A percentile compares a stretch with the other conserved stretches of the same genome.
These are phyloP conservation scores for Ascoidea tarda DNA, from an alignment of 805 yeast species.

Conservation along the genomic window DNA sequence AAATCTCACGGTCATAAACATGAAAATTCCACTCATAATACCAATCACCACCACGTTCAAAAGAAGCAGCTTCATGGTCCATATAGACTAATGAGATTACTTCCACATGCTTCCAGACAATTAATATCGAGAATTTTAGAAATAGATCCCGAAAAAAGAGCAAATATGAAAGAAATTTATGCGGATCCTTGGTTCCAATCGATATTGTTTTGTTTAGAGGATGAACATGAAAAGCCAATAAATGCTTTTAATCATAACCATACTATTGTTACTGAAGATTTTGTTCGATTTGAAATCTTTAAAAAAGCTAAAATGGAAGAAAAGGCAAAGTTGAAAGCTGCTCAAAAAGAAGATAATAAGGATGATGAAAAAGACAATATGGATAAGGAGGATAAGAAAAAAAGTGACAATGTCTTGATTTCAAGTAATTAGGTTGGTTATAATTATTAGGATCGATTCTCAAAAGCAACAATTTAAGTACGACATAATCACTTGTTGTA, in stretches of 20 bases:
- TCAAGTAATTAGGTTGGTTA: too few species aligned
- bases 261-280: constrained; percentile 21
- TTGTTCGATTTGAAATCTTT: neutral
- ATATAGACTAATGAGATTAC: constrained; percentile 61
- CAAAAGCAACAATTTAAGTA: too few species aligned
- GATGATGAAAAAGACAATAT: too few species aligned
- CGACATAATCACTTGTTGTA: too few species aligned
- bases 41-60: constrained; percentile 16
- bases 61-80: constrained; percentile 66
- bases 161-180: constrained; percentile 51
- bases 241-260: constrained; percentile 37
- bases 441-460: too few species aligned
- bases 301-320: neutral
- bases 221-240: constrained; percentile 23
- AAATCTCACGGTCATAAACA: constrained; percentile 7
- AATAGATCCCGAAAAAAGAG: constrained; percentile 46
- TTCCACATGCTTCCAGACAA: constrained; percentile 79
- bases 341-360: too few species aligned
- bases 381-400: too few species aligned
- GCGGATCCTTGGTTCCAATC: constrained; percentile 58
- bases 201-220: constrained; percentile 47
- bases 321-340: neutral
- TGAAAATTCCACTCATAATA: constrained; percentile 9
- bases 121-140: constrained; percentile 51
- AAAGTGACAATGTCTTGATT: too few species aligned